Conservation (phyloP, 1,284 basidiomycete species). For the Melanopsichium pennsylvanicum region DNA sequence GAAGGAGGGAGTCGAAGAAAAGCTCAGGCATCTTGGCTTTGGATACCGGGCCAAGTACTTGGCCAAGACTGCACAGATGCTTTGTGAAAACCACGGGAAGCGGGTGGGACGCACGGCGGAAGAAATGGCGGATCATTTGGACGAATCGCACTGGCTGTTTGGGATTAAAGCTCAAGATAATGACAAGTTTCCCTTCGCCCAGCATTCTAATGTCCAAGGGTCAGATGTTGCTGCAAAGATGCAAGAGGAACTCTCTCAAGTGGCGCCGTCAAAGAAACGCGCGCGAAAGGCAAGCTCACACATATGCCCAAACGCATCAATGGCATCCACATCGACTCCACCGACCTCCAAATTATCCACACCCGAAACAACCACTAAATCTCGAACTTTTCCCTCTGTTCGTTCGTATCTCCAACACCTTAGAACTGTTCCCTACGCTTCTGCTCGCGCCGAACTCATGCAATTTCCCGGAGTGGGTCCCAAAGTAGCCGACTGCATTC, state of each 20-base stretch:
- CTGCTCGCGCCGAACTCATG: conserved; percentile 79
- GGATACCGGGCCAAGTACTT: conserved; percentile 94
- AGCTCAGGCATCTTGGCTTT: conserved; percentile 83
- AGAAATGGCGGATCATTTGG: conserved; percentile 7
- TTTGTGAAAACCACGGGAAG: conserved; percentile 69
- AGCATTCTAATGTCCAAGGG: neutral
- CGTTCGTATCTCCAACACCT: conserved; percentile 72
- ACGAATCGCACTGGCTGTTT: conserved; percentile 23
- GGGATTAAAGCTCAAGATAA: conserved; percentile 28
- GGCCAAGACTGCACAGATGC: conserved; percentile 79
- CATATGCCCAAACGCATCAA: conserved; percentile 1
- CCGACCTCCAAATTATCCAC: neutral
- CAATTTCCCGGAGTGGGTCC: conserved; percentile 86
- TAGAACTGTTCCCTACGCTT: conserved; percentile 70
- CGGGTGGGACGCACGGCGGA: neutral
- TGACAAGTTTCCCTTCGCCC: neutral
- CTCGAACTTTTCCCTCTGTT: too few relatives aligned
- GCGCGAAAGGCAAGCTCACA: conserved; percentile 10
- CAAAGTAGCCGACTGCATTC: conserved; percentile 78
- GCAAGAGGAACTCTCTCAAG: neutral
- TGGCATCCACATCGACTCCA: neutral
- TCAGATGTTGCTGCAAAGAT: neutral
- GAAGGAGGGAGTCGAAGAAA: conserved; percentile 68
- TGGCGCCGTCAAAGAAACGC: conserved; percentile 3
- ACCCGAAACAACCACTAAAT: conserved; percentile 30